phyloP scores from a whole-genome alignment of 1,284 basidiomycete species.

The Tilletiopsis washingtonensis region DNA sequence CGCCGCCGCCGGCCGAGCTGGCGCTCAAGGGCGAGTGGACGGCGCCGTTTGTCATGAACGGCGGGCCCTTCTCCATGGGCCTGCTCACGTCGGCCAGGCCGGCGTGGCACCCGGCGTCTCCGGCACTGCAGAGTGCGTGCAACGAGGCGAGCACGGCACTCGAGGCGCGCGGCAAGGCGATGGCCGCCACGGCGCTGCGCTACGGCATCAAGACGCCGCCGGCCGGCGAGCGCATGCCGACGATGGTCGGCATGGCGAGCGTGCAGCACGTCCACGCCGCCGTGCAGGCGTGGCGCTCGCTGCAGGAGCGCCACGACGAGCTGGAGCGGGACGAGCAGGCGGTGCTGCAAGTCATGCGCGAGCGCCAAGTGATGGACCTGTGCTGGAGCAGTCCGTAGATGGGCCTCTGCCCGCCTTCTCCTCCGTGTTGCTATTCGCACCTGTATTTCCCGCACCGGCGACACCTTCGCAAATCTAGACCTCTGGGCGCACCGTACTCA shows the following conservation, averaged over 20 bases:
- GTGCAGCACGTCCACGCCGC: conserved; percentile 41
- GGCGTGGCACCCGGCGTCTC: conserved; percentile 76
- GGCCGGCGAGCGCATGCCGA: conserved; percentile 19
- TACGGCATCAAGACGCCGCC: conserved; percentile 32
- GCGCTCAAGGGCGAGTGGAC: conserved; percentile 15
- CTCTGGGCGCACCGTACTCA: too few species aligned
- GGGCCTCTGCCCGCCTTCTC: too few species aligned
- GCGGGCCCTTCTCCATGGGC: conserved; percentile 88
- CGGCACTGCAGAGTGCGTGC: conserved; percentile 52
- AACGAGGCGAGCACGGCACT: conserved; percentile 14
- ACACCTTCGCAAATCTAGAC: too few species aligned
- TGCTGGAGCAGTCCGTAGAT: too few species aligned
- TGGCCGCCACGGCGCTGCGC: conserved; percentile 32
- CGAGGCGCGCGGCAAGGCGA: conserved; percentile 7
- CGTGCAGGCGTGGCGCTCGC: conserved; percentile 29
- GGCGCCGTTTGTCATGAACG: conserved; percentile 62
- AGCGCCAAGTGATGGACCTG: too few species aligned
- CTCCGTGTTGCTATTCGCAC: too few species aligned
- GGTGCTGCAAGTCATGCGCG: too few species aligned
- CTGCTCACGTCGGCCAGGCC: conserved; percentile 65
- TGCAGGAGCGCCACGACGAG: too few species aligned
- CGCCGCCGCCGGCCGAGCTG: background rate
- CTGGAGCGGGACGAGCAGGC: too few species aligned
- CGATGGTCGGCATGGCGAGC: conserved; percentile 40
- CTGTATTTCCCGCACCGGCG: too few species aligned